Evolutionary conservation across 2,329 filamentous ascomycete species (phyloP).

Genomic region (Pseudogymnoascus sp.): DNA sequence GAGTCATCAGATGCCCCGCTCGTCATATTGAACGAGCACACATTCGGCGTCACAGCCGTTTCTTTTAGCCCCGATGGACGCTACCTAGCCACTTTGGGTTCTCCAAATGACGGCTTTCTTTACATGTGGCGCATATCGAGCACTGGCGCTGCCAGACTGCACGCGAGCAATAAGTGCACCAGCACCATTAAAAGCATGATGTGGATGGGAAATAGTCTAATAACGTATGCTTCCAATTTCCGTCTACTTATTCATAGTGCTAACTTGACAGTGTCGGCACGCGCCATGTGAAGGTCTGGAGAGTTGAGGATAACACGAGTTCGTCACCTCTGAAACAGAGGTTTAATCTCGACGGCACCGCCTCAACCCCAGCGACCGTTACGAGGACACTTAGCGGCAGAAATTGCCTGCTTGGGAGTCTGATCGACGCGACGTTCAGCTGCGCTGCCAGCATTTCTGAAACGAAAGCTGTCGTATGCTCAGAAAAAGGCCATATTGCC

Average conservation of each 20-base stretch:
- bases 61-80: conserved; percentile 83
- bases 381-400: conserved; percentile 69
- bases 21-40: conserved; percentile 80
- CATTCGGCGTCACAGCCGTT: conserved; percentile 78
- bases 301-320: conserved; percentile 58
- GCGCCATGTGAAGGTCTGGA: conserved; percentile 90
- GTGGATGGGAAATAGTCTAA: conserved; percentile 76
- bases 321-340: conserved; percentile 57
- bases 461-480: conserved; percentile 70
- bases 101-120: conserved; percentile 85
- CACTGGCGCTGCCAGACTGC: conserved; percentile 68
- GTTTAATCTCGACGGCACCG: conserved; percentile 38
- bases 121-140: conserved; percentile 83
- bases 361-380: conserved; percentile 24
- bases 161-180: conserved; percentile 89
- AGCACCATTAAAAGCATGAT: conserved; percentile 77
- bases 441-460: conserved; percentile 66
- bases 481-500: conserved; percentile 84
- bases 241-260: background rate
- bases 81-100: conserved; percentile 80
- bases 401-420: conserved; percentile 74
- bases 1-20: conserved; percentile 78
- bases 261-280: conserved; percentile 55
- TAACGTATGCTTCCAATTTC: conserved; percentile 48
- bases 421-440: conserved; percentile 79